Base-by-base conservation (phyloP, 352 stramenopile genomes). In the Pythium periplocum region DNA sequence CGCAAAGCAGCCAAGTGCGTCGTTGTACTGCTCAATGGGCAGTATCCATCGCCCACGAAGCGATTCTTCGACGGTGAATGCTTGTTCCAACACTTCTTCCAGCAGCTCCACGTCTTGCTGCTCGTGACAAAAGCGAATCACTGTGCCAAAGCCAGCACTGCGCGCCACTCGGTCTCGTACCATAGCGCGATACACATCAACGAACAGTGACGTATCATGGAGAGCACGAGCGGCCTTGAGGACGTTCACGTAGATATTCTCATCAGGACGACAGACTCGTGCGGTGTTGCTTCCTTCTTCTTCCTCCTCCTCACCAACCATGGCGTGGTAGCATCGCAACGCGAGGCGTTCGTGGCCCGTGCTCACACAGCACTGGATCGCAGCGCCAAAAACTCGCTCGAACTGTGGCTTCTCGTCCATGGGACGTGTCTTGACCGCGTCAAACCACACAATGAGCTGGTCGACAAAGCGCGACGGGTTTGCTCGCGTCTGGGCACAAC, bases 181-280 rank as follows among this genome's bases (percentile, higher is more conserved):
- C 79, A 92, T 89, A 12, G 45, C 55, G 2, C 65, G 57, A 47
- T 87, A 92, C 12, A 75, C 68, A 34, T 87, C 59, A 32, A 69
- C 71, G 26, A 90, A 78, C n/a, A 69, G 52, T 10, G 48, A 49
- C 1, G 55, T 54, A 52, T 92, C 69, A 1, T 68, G 60, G 6
- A 69, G 43, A 10, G 58, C 64, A 9, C 58, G 56, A 35, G 68
- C 76, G 10, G 78, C 73, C 55, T 85, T 86, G 55, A 92, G 66
- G 12, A 84, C 62, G 55, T 90, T 92, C 32, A 92, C 77, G 57
- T 79, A 86, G 10, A 92, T 83, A 50, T 90, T 92, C 54, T 92
- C 82, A 57, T 92, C 82, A n/a, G 54, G 62, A 6, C 47, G 64
- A 6, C 61, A 42, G 9, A 32, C 42, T 31, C 17, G 3, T 9